Evolutionary conservation across 179 eudicot species (phyloP), one percentile per base, ranked within the genome.

Genomic region (Beta corolliflora): DNA sequence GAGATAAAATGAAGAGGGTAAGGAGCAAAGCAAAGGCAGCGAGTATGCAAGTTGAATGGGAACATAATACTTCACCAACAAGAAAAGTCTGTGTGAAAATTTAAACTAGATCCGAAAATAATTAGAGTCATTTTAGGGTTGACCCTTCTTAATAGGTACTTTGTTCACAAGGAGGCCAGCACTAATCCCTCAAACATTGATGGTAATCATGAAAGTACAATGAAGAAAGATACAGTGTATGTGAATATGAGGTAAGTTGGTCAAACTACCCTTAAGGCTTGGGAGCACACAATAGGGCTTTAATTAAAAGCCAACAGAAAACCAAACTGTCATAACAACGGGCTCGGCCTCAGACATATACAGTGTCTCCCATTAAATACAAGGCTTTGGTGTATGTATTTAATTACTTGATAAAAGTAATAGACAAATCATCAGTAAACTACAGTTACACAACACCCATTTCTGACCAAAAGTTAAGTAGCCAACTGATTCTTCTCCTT

Each of bases 141-240:
- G 84, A 84, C 87, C 86, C 87, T 73, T 77, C 23, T 70, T 73
- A 77, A 66, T n/a, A 77, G 84, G 87, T 44, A 69, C 80, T 78
- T 84, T 81, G 84, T 77, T 25, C 69, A 55, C 66, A 66, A 77
- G 58, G 75, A 77, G 72, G 81, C 66, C 76, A 69, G 81, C 81
- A 84, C 56, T 71, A 67, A 80, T 66, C 79, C 81, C 52, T 67
- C 9, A 78, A 84, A 77, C 76, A 77, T 77, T 78, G 79, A 81
- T 72, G 29, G 56, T 68, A 77, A 44, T 31, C 76, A 71, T 48
- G 55, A 65, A 56, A 81, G 75, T 45, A 77, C 54, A 31, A 25
- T 66, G 75, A 59, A 58, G n/a, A 74, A 80, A 44, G 78, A 77
- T 72, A 48, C 66, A 68, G 41, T 68, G 76, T 68, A 68, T 79